These are phyloP conservation scores for Phytophthora colocasiae DNA, from an alignment of 352 stramenopile species.

Conservation along the genomic window DNA sequence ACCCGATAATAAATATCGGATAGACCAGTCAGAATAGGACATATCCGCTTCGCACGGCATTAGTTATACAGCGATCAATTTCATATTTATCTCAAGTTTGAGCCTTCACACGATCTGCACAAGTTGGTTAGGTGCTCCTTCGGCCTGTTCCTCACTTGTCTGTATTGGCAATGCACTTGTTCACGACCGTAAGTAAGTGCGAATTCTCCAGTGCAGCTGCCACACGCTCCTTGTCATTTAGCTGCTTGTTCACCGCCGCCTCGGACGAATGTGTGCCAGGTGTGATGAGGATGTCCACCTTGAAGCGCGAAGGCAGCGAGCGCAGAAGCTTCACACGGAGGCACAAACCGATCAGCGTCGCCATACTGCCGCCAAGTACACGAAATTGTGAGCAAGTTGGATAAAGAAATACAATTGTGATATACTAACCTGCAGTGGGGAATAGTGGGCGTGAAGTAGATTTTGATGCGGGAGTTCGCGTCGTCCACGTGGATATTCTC, in stretches of 20 bases:
- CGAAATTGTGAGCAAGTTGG: neutral
- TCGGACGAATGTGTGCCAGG: constrained; percentile 95
- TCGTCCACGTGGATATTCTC: constrained; percentile 93
- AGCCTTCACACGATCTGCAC: neutral
- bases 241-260: constrained; percentile 97
- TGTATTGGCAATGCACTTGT: constrained; percentile 95
- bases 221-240: constrained; percentile 97
- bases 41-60: too few relatives aligned
- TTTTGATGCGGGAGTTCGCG: constrained; percentile 69
- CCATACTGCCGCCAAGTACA: constrained; percentile 81
- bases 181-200: constrained; percentile 96
- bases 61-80: constrained; percentile 31
- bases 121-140: constrained; percentile 1
- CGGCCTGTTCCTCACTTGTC: constrained; percentile 66
- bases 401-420: constrained; percentile 1
- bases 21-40: too few relatives aligned
- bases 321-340: constrained; percentile 96
- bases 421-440: constrained; percentile 92
- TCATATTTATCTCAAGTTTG: constrained; percentile 35
- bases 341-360: constrained; percentile 96
- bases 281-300: constrained; percentile 94
- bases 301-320: constrained; percentile 94
- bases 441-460: constrained; percentile 96
- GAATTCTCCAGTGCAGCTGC: constrained; percentile 96
- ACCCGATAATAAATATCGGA: too few relatives aligned